Base-by-base conservation (phyloP, 2,329 filamentous ascomycete species). In the Lachnellula subtilissima region DNA sequence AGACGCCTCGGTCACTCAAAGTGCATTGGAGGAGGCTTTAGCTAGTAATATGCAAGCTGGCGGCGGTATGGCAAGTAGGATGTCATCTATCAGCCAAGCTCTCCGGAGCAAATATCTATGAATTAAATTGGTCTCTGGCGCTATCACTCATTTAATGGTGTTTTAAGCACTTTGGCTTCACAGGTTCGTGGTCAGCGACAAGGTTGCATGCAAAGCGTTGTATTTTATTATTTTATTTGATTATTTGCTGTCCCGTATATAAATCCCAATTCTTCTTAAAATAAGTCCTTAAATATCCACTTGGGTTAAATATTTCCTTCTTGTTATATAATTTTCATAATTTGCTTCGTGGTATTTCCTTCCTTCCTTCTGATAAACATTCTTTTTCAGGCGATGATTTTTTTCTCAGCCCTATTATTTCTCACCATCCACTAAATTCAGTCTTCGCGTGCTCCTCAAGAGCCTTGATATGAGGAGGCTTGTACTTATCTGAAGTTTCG, bases 1-100 rank as follows among this genome's bases (percentile, higher is more conserved):
- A 89, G 89, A 92, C 76, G 84, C 87, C 17, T 90, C 88, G 17
- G 85, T 93, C 15, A 91, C 89, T 28, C 88, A 91, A 69, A 90
- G 86, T 15, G 89, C 89, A 3, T 74, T 93, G 54, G 89, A 92
- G 69, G 89, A 93, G 68, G 88, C 87, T 7, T 73, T 91, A 52
- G 81, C 89, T 19, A 91, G 85, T 67, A 84, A 86, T 61, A 86
- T 89, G 77, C 80, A 85, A 63, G 80, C 85, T 61, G 82, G 80
- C 36, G 82, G 80, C 39, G 77, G 77, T 5, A 79, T 81, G 58
- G 78, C 76, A 32, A 82, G 79, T 64, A 75, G 85, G 59, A 88
- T 90, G 76, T 88, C 87, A 62, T 87, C 78, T 17, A 77, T 90
- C 57, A 84, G 84, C 61, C 82, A 87, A 64, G 81, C 82, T 32